Conservation (phyloP, 2,329 filamentous ascomycete genomes). For the Ceratocystis ficicola region DNA sequence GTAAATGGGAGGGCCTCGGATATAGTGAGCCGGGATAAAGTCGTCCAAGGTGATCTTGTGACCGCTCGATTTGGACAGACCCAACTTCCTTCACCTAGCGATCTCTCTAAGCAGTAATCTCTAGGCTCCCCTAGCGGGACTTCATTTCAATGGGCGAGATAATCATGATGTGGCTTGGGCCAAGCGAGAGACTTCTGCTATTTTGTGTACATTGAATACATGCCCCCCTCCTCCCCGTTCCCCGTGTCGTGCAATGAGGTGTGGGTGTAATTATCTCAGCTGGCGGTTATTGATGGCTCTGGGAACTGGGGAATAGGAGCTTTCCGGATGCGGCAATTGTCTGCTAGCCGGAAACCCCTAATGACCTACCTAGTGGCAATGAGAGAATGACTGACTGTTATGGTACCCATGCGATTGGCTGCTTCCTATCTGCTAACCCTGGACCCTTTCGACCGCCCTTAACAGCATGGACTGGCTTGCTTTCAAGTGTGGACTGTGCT, state of each 20-base stretch:
- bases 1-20: slow-evolving; percentile 15
- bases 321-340: slow-evolving; percentile 15
- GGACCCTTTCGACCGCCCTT: neutral
- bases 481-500: too few species aligned
- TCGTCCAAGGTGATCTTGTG: slow-evolving; percentile 20
- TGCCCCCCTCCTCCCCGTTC: too few species aligned
- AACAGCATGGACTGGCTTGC: neutral
- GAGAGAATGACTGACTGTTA: neutral
- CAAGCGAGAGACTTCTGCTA: too few species aligned
- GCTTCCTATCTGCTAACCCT: neutral
- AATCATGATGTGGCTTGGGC: too few species aligned
- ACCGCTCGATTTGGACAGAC: slow-evolving; percentile 10
- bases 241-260: too few species aligned
- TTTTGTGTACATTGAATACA: too few species aligned
- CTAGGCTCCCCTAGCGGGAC: too few species aligned
- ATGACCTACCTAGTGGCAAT: slow-evolving; percentile 13
- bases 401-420: slow-evolving; percentile 8
- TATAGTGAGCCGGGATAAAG: slow-evolving; percentile 21
- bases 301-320: slow-evolving; percentile 12
- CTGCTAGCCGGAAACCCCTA: slow-evolving; percentile 22
- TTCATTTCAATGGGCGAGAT: too few species aligned
- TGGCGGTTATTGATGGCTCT: neutral
- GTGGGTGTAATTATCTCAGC: neutral
- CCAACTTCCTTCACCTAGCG: neutral
- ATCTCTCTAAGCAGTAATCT: neutral